Percentiles rank a stretch among this genome's conserved stretches.
Evolutionary conservation across 176 grass and related monocot genomes (phyloP).

Genomic region (Carex parvula): DNA sequence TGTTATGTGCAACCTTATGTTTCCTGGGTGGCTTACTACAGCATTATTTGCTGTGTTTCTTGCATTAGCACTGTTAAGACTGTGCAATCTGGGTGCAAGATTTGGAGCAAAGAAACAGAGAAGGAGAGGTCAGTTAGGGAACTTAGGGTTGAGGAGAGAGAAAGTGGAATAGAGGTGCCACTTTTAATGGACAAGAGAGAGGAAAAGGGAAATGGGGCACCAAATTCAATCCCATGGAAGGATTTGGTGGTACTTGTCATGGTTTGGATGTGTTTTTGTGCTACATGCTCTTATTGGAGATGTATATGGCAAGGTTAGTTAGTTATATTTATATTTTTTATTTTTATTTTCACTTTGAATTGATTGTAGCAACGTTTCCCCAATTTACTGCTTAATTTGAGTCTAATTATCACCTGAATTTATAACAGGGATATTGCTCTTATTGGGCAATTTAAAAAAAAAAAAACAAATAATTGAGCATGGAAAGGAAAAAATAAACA

Average conservation of each 20-base stretch:
- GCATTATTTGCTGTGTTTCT: constrained; percentile 60
- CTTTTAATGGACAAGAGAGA: constrained; percentile 25
- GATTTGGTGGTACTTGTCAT: constrained; percentile 48
- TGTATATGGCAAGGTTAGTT: constrained; percentile 73
- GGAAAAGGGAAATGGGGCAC: neutral
- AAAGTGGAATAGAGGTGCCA: constrained; percentile 18
- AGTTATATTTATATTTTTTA: neutral
- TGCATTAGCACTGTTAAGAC: constrained; percentile 61
- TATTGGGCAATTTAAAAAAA: neutral
- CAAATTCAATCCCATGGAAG: constrained; percentile 40
- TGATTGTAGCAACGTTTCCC: neutral
- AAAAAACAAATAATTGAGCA: too few relatives aligned
- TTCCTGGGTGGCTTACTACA: constrained; percentile 86
- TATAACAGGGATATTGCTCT: neutral
- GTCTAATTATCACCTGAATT: neutral
- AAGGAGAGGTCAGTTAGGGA: neutral
- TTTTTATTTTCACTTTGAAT: neutral
- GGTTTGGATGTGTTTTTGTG: constrained; percentile 70
- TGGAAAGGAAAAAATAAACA: neutral
- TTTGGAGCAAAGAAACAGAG: constrained; percentile 57
- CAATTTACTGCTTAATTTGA: neutral
- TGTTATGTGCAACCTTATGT: constrained; percentile 71
- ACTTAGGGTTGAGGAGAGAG: neutral
- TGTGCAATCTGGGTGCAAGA: constrained; percentile 46
- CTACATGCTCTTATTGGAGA: constrained; percentile 72